phyloP scores from a whole-genome alignment of 2,329 filamentous ascomycete genomes.

The Fusarium foetens region DNA sequence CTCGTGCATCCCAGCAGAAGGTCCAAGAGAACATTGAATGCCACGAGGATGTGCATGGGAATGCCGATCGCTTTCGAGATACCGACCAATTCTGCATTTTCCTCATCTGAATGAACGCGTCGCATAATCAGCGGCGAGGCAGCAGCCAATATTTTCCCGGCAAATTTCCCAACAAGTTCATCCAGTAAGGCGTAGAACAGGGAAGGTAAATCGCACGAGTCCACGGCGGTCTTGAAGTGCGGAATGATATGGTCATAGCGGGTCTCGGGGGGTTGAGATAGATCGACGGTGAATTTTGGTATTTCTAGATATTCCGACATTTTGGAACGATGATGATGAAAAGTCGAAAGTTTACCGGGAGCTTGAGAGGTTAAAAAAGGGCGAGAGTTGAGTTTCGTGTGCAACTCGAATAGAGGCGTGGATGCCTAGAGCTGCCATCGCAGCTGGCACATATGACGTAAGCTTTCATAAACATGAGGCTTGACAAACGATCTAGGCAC shows the following conservation, averaged over 20 bases:
- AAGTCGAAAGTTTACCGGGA: rapidly evolving
- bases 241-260: constrained; percentile 45
- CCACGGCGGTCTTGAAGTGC: constrained; percentile 28
- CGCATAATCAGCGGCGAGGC: constrained; percentile 60
- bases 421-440: neutral
- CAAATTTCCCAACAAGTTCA: constrained; percentile 20
- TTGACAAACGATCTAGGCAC: neutral
- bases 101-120: constrained; percentile 62
- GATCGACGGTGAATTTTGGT: constrained; percentile 44
- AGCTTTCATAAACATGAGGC: neutral
- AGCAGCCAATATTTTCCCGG: constrained; percentile 43
- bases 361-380: neutral
- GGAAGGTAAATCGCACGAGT: constrained; percentile 48
- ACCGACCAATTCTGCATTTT: constrained; percentile 69
- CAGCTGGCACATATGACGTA: neutral
- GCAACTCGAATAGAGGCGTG: neutral
- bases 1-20: constrained; percentile 73
- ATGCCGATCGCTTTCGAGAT: constrained; percentile 63
- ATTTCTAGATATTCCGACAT: constrained; percentile 9
- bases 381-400: neutral
- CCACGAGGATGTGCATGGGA: constrained; percentile 68
- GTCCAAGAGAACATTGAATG: constrained; percentile 72
- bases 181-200: constrained; percentile 63
- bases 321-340: too few relatives aligned
- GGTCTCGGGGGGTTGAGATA: constrained; percentile 40